Evolutionary conservation across 108 stramenopile species (phyloP).

Genomic region (Seminavis robusta): DNA sequence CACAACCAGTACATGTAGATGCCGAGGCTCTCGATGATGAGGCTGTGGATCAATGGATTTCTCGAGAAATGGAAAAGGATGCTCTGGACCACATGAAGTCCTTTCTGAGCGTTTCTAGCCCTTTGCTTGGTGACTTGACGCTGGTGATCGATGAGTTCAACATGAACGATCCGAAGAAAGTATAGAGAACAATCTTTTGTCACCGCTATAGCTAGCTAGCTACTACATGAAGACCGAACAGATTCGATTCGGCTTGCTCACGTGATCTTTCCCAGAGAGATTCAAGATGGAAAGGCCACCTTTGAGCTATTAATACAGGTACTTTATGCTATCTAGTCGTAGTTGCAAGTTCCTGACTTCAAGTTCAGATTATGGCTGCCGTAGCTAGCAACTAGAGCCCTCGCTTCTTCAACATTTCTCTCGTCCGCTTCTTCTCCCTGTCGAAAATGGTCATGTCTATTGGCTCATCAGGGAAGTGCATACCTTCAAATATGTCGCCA

Average conservation of each 20-base stretch:
- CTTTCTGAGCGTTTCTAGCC: conserved; percentile 40
- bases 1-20: conserved; percentile 2
- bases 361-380: no score
- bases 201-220: no score
- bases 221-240: no score
- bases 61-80: conserved; percentile 38
- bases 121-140: conserved; percentile 41
- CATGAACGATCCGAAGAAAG: conserved; percentile 73
- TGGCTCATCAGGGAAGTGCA: conserved; percentile 60
- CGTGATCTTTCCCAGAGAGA: no score
- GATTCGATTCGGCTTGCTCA: no score
- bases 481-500: conserved; percentile 62
- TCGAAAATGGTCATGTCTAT: conserved; percentile 68
- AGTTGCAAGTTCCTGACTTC: no score
- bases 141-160: conserved; percentile 54
- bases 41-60: conserved; percentile 9
- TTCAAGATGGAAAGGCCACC: no score
- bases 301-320: no score
- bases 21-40: not conserved
- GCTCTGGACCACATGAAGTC: conserved; percentile 39
- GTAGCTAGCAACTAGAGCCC: no score
- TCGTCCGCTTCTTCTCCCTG: conserved; percentile 44
- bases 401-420: conserved; percentile 29
- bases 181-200: no score
- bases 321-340: no score